phyloP scores from a whole-genome alignment of 2,329 filamentous ascomycete genomes.

The Claviceps humidiphila region DNA sequence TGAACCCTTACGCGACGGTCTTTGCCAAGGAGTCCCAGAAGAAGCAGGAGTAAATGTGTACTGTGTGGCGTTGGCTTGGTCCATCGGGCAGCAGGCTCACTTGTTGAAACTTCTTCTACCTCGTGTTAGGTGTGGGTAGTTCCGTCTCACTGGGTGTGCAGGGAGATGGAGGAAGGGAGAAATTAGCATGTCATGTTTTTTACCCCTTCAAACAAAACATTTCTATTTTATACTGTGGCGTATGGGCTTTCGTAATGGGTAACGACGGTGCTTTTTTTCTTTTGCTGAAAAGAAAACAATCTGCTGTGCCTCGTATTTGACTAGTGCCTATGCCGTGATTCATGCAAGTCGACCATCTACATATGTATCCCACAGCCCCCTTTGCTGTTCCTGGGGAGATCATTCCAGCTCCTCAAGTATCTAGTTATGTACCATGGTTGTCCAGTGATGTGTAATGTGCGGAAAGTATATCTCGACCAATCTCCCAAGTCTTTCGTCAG shows the following conservation, averaged over 20 bases:
- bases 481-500: no score
- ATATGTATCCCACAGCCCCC: no score
- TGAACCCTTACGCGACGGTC: constrained; percentile 93
- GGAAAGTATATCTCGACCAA: no score
- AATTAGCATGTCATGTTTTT: neutral
- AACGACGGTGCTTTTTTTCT: neutral
- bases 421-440: no score
- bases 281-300: constrained; percentile 8
- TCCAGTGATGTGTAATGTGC: no score
- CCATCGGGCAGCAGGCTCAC: neutral
- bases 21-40: constrained; percentile 58
- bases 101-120: neutral
- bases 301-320: neutral
- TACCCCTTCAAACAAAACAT: neutral
- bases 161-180: constrained; percentile 11
- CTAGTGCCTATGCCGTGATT: neutral
- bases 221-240: constrained; percentile 15
- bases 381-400: no score
- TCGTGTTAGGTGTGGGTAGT: neutral
- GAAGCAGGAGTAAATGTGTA: constrained; percentile 17
- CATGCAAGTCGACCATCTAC: neutral
- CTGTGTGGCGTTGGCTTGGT: neutral
- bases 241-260: constrained; percentile 20
- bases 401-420: no score
- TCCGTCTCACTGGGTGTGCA: constrained; percentile 26